These are phyloP conservation scores for Leccinum pellstonianum DNA, from an alignment of 768 basidiomycete genomes.

Conservation along the genomic window DNA sequence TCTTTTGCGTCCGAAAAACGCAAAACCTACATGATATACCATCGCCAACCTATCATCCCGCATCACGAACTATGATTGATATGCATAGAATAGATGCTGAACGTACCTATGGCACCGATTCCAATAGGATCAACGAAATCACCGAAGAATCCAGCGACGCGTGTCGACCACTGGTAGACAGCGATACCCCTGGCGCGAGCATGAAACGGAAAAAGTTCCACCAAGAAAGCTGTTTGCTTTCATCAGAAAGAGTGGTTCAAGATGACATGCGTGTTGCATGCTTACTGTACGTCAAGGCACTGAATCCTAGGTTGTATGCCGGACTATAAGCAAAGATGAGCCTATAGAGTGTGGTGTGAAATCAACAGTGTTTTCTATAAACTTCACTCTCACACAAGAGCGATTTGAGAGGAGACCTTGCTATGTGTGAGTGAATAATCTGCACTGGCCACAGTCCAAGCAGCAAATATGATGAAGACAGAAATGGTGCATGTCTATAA, in stretches of 20 bases:
- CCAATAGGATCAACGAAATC: conserved; percentile 15
- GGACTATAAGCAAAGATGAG: conserved; percentile 9
- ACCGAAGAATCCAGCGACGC: conserved; percentile 24
- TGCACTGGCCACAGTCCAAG: conserved; percentile 19
- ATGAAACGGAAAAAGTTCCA: conserved; percentile 63
- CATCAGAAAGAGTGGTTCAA: not conserved
- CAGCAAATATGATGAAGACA: conserved; percentile 8
- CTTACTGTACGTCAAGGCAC: conserved; percentile 7
- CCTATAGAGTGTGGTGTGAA: not conserved
- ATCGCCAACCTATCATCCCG: conserved; percentile 9
- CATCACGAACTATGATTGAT: not conserved
- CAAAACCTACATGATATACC: conserved; percentile 10
- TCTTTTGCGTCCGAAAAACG: not conserved
- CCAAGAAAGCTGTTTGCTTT: conserved; percentile 47
- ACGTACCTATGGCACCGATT: conserved; percentile 2
- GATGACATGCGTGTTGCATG: not conserved
- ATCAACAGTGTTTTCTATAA: not conserved
- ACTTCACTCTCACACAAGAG: conserved; percentile 8
- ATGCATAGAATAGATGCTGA: too few relatives aligned
- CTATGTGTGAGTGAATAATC: conserved; percentile 12
- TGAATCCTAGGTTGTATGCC: conserved; percentile 4
- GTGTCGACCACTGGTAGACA: conserved; percentile 58
- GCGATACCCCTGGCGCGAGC: conserved; percentile 60
- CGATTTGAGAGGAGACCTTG: conserved; percentile 4
- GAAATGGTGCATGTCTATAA: not conserved